Conservation (phyloP, 2,329 filamentous ascomycete genomes). For the Cadophora luteo-olivacea region DNA sequence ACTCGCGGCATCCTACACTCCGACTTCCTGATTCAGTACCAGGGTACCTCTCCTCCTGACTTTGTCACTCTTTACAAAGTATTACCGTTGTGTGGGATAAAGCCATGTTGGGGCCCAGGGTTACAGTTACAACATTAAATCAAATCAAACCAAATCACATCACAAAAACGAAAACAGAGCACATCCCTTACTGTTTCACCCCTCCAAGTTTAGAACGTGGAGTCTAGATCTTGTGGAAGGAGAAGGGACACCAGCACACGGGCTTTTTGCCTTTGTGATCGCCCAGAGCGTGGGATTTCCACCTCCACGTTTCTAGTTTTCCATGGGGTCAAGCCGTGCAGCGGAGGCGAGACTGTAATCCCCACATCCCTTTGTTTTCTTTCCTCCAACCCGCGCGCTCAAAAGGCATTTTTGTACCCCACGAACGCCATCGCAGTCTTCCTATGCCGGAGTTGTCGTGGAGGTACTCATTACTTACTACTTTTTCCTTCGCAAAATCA, state of each 20-base stretch:
- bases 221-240: constrained; percentile 13
- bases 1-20: constrained; percentile 10
- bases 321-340: background rate
- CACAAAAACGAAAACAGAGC: background rate
- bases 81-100: constrained; percentile 9
- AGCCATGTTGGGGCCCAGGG: constrained; percentile 1
- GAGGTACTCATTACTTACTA: background rate
- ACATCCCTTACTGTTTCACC: constrained; percentile 3
- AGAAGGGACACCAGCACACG: background rate
- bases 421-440: background rate
- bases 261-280: background rate
- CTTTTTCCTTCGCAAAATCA: background rate
- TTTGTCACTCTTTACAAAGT: constrained; percentile 12
- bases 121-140: background rate
- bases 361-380: constrained; percentile 1
- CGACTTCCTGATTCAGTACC: constrained; percentile 2
- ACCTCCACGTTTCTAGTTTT: constrained; percentile 10
- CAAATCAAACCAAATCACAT: background rate
- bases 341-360: constrained; percentile 4
- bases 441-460: constrained; percentile 12
- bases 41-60: background rate
- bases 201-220: constrained; percentile 9
- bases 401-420: constrained; percentile 13
- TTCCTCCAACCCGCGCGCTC: background rate
- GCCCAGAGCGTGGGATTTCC: constrained; percentile 12